A percentile compares a stretch with the other conserved stretches of the same genome.
phyloP scores from a whole-genome alignment of 495 filamentous ascomycete species.

The Neurospora tetraspora region DNA sequence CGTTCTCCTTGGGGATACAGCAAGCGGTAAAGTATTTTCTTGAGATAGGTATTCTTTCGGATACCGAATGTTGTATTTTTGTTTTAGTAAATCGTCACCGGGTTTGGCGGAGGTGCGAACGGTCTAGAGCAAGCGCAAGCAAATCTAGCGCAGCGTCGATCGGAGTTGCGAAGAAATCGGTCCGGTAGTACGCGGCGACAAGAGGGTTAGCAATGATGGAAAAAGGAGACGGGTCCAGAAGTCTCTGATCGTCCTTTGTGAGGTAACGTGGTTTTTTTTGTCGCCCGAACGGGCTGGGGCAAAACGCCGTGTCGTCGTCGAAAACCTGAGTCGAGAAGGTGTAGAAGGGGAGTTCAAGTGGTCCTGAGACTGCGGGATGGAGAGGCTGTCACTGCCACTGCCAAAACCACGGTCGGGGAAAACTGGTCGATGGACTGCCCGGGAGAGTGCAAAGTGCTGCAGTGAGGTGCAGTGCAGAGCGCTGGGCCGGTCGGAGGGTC shows the following conservation, averaged over 20 bases:
- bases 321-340: constrained; percentile 4
- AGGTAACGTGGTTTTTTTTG: constrained; percentile 6
- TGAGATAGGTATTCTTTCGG: constrained; percentile 6
- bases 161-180: constrained; percentile 5
- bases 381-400: constrained; percentile 9
- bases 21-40: constrained; percentile 1
- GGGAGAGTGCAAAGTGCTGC: constrained; percentile 3
- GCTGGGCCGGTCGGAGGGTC: constrained; percentile 13
- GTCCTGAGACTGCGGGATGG: constrained; percentile 5
- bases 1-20: not conserved
- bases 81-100: constrained; percentile 19
- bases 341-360: constrained; percentile 5
- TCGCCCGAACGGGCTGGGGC: constrained; percentile 7
- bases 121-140: constrained; percentile 9
- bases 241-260: not conserved
- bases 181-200: constrained; percentile 8
- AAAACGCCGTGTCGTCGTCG: constrained; percentile 6
- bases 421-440: constrained; percentile 7
- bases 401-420: constrained; percentile 18
- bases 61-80: constrained; percentile 10
- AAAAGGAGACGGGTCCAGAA: constrained; percentile 2
- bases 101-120: constrained; percentile 11
- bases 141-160: constrained; percentile 9
- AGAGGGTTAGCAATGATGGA: constrained; percentile 7
- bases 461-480: constrained; percentile 8